Conservation (phyloP, 192 early-diverging fungal genomes). For the Diversispora epigaea region DNA sequence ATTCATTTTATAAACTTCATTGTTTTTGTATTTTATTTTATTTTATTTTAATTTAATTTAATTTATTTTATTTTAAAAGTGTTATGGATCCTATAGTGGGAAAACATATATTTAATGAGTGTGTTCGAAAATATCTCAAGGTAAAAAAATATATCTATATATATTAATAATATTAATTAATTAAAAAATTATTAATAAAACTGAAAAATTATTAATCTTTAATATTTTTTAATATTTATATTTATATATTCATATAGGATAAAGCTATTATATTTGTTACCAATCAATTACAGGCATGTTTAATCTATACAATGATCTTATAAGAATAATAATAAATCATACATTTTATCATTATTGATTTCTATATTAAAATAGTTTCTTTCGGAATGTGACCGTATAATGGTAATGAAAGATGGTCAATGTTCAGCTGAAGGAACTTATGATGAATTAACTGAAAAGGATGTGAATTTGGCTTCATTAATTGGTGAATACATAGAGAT, state of each 20-base stretch:
- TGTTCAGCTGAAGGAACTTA: slow-evolving; percentile 58
- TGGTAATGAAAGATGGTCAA: slow-evolving; percentile 57
- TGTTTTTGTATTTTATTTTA: background rate
- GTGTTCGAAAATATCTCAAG: slow-evolving; percentile 48
- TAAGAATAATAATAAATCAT: background rate
- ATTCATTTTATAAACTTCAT: slow-evolving; percentile 4
- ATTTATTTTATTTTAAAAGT: slow-evolving; percentile 41
- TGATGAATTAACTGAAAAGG: slow-evolving; percentile 56
- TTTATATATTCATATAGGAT: slow-evolving; percentile 24
- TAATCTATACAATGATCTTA: background rate
- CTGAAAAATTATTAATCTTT: background rate
- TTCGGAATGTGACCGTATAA: slow-evolving; percentile 55
- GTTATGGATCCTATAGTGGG: slow-evolving; percentile 50
- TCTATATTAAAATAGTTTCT: slow-evolving; percentile 43
- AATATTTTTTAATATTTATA: background rate
- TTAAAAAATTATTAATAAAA: background rate
- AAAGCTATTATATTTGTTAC: slow-evolving; percentile 70
- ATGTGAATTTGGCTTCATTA: slow-evolving; percentile 65
- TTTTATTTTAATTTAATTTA: slow-evolving; percentile 1
- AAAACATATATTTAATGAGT: slow-evolving; percentile 52
- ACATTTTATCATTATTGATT: background rate
- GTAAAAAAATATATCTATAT: slow-evolving; percentile 24
- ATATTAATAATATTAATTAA: background rate
- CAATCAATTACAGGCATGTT: slow-evolving; percentile 56
- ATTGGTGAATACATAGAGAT: slow-evolving; percentile 62